Evolutionary conservation across 768 basidiomycete genomes (phyloP).

Genomic region (Agaricus sinodeliciosus): DNA sequence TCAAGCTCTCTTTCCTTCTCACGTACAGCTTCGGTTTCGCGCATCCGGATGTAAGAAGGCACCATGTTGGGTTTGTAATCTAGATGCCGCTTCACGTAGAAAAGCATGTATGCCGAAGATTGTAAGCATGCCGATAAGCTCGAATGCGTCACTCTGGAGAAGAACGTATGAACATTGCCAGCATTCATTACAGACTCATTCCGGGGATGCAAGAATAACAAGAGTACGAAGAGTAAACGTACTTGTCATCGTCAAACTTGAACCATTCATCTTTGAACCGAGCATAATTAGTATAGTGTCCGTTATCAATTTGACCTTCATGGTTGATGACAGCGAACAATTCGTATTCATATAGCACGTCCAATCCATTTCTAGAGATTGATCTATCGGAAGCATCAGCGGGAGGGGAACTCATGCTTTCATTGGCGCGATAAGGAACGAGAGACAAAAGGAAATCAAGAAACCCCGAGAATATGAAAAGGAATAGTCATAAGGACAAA

Average conservation of each 20-base stretch:
- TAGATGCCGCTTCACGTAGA: constrained; percentile 86
- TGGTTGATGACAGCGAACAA: constrained; percentile 92
- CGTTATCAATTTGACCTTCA: constrained; percentile 90
- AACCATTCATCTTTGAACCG: constrained; percentile 80
- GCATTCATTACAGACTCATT: not conserved
- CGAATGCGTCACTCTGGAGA: constrained; percentile 60
- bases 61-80: constrained; percentile 72
- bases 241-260: constrained; percentile 10
- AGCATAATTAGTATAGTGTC: constrained; percentile 88
- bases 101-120: constrained; percentile 89
- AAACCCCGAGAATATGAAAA: not conserved
- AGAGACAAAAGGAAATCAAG: not conserved
- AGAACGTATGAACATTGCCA: not conserved
- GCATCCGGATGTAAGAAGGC: constrained; percentile 59
- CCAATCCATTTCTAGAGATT: constrained; percentile 34
- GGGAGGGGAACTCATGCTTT: not conserved
- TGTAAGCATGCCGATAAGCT: constrained; percentile 59
- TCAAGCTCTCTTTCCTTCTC: constrained; percentile 28
- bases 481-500: not conserved
- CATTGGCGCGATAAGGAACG: not conserved
- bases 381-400: not conserved
- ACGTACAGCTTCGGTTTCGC: constrained; percentile 59
- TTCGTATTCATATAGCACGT: constrained; percentile 80
- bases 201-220: not conserved
- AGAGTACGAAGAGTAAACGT: not conserved